Evolutionary conservation across 495 filamentous ascomycete genomes (phyloP).

Genomic region (Lentithecium fluviatile): DNA sequence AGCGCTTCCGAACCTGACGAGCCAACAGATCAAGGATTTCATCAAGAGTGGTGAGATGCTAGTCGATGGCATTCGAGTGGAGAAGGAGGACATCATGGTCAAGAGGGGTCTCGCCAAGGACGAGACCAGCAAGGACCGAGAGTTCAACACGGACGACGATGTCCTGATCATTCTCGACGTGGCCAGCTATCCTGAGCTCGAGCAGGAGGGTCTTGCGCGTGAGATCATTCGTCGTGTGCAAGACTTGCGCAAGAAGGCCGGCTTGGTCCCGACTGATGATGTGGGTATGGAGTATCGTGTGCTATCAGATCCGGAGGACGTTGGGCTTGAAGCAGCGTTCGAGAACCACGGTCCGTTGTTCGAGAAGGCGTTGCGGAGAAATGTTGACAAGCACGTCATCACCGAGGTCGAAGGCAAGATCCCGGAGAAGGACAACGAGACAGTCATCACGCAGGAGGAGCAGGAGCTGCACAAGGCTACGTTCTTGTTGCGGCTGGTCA

Average conservation of each 20-base stretch:
- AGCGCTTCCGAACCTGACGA: slow-evolving; percentile 75
- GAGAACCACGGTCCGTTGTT: slow-evolving; percentile 64
- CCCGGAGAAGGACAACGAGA: slow-evolving; percentile 55
- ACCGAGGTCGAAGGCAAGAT: slow-evolving; percentile 65
- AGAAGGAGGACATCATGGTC: slow-evolving; percentile 78
- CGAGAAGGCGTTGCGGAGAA: slow-evolving; percentile 76
- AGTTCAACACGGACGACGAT: slow-evolving; percentile 81
- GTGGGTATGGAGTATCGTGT: slow-evolving; percentile 81
- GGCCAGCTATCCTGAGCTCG: slow-evolving; percentile 68
- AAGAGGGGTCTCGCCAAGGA: slow-evolving; percentile 73
- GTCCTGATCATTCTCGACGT: slow-evolving; percentile 80
- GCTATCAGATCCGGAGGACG: slow-evolving; percentile 70
- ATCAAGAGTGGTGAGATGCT: slow-evolving; percentile 66
- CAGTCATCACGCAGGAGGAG: slow-evolving; percentile 78
- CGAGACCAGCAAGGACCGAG: slow-evolving; percentile 64
- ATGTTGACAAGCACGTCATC: slow-evolving; percentile 69
- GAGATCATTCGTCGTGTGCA: slow-evolving; percentile 85
- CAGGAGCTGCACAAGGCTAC: slow-evolving; percentile 85
- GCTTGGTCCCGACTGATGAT: slow-evolving; percentile 76
- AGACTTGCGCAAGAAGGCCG: slow-evolving; percentile 76
- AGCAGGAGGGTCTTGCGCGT: slow-evolving; percentile 71
- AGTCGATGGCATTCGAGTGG: slow-evolving; percentile 80
- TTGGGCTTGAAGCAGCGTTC: slow-evolving; percentile 74
- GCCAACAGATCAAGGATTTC: slow-evolving; percentile 74
- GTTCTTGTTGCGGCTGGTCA: slow-evolving; percentile 79